Percentiles rank a stretch among this genome's conserved stretches.
Conservation (phyloP, 2,329 filamentous ascomycete species). For the Trichoderma sp. region DNA sequence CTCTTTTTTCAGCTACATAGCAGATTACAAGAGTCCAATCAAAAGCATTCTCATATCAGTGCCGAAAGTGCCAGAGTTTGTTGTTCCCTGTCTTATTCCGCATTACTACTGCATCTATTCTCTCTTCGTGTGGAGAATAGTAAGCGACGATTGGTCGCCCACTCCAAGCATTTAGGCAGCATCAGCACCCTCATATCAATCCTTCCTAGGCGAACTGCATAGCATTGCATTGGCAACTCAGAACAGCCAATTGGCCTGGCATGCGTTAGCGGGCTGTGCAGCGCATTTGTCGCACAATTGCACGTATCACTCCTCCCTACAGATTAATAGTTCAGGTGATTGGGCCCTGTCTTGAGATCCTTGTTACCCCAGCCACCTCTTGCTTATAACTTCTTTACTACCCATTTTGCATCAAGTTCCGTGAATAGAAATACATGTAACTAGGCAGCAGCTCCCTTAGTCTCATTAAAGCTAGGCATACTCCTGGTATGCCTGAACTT, state of each 20-base stretch:
- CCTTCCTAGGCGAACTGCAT: background rate
- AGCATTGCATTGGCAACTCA: background rate
- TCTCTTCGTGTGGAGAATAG: background rate
- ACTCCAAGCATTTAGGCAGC: background rate
- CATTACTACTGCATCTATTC: background rate
- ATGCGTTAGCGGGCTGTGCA: background rate
- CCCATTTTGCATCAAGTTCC: background rate
- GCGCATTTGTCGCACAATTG: background rate
- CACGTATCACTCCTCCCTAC: background rate
- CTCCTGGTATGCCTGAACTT: background rate
- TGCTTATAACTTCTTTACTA: background rate
- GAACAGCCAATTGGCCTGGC: background rate
- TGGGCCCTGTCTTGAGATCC: background rate
- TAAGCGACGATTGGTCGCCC: background rate
- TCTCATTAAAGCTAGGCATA: background rate
- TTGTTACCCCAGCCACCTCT: background rate
- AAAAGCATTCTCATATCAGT: background rate
- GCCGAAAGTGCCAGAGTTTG: background rate
- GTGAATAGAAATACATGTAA: background rate
- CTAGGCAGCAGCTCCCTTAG: background rate
- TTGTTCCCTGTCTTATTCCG: background rate
- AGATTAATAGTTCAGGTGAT: background rate
- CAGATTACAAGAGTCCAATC: background rate
- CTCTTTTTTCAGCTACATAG: background rate
- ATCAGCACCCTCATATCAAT: background rate